Base-by-base conservation (phyloP, 768 basidiomycete genomes). In the Boletus rex-veris region DNA sequence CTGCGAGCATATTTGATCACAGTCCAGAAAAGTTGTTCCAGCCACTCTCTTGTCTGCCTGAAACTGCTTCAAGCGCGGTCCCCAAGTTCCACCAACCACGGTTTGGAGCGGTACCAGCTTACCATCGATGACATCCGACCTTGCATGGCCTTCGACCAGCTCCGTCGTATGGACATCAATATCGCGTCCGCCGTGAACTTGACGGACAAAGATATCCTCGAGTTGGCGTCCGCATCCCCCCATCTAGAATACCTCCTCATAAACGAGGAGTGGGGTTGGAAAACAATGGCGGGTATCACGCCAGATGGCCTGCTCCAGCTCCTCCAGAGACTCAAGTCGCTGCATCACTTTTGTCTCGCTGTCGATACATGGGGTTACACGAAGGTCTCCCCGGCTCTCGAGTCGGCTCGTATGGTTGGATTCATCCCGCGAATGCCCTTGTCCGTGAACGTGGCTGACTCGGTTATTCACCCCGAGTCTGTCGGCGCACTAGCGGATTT, bases 251-350 rank as follows among this genome's bases (percentile, higher is more conserved):
- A n/a, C 10, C 51, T 52, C 7, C 44, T 45, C 19, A 52, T 52
- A 31, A 52, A 52, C 37, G 44, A 52, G 39, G 51, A 52, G n/a
- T 52, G 51, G 51, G 51, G 51, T 12, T 52, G 51, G 51, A 52
- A 40, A 39, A 39, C 44, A 8, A 2, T 18, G 11, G 19, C 30
- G 9, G 51, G 51, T 5, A 45, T 52, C 44, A 52, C 51, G 5
- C 51, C 44, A 31, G 30, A 39, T 14, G 51, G 51, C 24, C 37
- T 52, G 28, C 44, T 52, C 18, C 51, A 45, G 16, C 37, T 52
- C 10, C 51, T 52, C 19, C 28, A 45, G 37, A 30, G 14, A 7
- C 51, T 52, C 30, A 15, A 18, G 24, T 52, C 51, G 12, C 21
- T 52, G 19, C 51, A 15, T 37, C 37, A 39, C 4, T 33, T 52